Evolutionary conservation across 1,139 yeast species (phyloP).

Genomic region (Hyphopichia burtonii): DNA sequence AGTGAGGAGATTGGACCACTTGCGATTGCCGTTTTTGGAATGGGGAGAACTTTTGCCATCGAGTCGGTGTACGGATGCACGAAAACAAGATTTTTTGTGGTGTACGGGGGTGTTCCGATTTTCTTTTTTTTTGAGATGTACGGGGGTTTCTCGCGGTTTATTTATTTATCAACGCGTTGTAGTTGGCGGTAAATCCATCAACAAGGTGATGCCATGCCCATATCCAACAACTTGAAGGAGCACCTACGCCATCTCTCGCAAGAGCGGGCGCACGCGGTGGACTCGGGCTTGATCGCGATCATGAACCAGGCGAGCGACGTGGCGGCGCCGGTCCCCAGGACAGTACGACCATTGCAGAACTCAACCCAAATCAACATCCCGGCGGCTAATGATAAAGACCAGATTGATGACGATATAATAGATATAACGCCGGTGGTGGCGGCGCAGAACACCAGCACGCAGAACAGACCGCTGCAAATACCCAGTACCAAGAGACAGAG

Average conservation of each 20-base stretch:
- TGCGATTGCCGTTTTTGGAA: too few species aligned
- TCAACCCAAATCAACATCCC: conserved; percentile 7
- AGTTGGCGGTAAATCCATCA: not conserved
- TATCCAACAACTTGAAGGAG: conserved; percentile 10
- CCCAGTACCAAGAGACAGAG: conserved; percentile 5
- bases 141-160: too few species aligned
- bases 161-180: not conserved
- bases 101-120: too few species aligned
- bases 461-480: too few species aligned
- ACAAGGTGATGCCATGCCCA: conserved; percentile 5
- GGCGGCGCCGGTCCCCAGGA: not conserved
- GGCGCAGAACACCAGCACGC: too few species aligned
- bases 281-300: not conserved
- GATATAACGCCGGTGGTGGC: conserved; percentile 7
- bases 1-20: too few species aligned
- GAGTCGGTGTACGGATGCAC: too few species aligned
- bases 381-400: not conserved
- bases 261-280: not conserved
- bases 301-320: not conserved
- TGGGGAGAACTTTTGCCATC: too few species aligned
- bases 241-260: conserved; percentile 16
- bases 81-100: too few species aligned
- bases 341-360: conserved; percentile 5
- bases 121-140: too few species aligned
- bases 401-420: conserved; percentile 6